Evolutionary conservation across 2,329 filamentous ascomycete species (phyloP).

Genomic region (Coniella vitis): DNA sequence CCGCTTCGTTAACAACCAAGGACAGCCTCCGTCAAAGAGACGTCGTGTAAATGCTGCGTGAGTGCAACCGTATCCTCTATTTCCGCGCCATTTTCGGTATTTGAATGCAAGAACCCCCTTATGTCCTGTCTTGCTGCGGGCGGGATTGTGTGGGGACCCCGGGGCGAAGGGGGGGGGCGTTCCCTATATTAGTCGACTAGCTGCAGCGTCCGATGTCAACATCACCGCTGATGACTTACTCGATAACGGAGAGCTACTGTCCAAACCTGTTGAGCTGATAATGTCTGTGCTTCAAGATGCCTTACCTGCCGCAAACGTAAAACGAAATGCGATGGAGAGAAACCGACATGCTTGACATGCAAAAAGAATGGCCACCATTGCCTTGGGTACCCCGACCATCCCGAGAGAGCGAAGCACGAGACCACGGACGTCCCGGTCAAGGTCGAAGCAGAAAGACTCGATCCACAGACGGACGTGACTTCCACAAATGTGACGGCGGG

Average conservation of each 20-base stretch:
- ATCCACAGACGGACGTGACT: neutral
- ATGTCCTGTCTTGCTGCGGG: neutral
- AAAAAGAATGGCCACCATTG: slow-evolving; percentile 64
- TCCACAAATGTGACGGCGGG: slow-evolving; percentile 27
- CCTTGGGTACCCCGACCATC: slow-evolving; percentile 55
- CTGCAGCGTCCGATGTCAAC: too few relatives aligned
- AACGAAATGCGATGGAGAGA: slow-evolving; percentile 68
- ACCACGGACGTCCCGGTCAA: slow-evolving; percentile 12
- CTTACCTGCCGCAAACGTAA: slow-evolving; percentile 70
- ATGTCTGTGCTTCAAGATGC: slow-evolving; percentile 39
- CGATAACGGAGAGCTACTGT: too few relatives aligned
- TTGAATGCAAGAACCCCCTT: slow-evolving; percentile 14
- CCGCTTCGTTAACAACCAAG: slow-evolving; percentile 76
- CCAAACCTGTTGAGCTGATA: slow-evolving; percentile 8
- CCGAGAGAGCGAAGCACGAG: slow-evolving; percentile 37
- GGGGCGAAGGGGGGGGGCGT: too few relatives aligned
- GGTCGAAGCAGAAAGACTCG: slow-evolving; percentile 16
- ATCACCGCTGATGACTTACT: too few relatives aligned
- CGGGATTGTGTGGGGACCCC: too few relatives aligned
- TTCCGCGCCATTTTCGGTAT: neutral
- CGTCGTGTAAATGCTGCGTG: slow-evolving; percentile 74
- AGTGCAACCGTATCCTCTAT: slow-evolving; percentile 26
- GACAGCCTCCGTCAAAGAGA: slow-evolving; percentile 71
- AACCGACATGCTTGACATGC: slow-evolving; percentile 66
- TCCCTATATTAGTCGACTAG: too few relatives aligned